Evolutionary conservation across 768 basidiomycete species (phyloP).

Genomic region (Rhodotorula babjevae): DNA sequence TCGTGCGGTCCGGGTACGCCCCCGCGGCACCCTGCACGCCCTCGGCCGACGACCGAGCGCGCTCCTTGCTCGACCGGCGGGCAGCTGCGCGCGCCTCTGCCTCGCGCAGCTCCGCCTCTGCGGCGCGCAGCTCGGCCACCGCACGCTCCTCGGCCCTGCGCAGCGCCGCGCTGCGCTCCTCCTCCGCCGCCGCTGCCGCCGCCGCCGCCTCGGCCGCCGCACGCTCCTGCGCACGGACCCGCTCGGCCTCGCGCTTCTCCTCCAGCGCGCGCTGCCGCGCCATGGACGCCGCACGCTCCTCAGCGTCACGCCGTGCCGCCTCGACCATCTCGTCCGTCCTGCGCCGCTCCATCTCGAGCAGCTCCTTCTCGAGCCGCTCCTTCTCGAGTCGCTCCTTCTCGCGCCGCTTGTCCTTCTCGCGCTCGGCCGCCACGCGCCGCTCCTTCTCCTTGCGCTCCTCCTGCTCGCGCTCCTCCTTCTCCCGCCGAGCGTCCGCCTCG

Average conservation of each 20-base stretch:
- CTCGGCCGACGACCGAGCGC: too few species aligned
- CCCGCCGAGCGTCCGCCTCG: not conserved
- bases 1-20: too few species aligned
- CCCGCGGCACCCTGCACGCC: too few species aligned
- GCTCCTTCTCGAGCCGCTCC: not conserved
- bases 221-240: too few species aligned
- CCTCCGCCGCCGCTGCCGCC: too few species aligned
- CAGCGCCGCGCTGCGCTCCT: too few species aligned
- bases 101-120: not conserved
- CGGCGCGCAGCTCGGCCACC: not conserved
- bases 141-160: too few species aligned
- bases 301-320: too few species aligned
- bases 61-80: too few species aligned
- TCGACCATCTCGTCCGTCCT: too few species aligned
- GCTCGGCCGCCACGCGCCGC: not conserved
- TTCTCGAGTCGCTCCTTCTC: not conserved
- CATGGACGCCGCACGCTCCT: not conserved
- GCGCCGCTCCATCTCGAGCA: not conserved
- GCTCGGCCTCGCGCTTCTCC: not conserved
- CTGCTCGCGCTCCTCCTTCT: not conserved
- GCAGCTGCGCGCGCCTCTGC: too few species aligned
- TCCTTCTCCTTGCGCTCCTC: not conserved
- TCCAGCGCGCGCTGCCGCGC: not conserved
- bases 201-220: too few species aligned
- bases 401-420: not conserved